phyloP scores from a whole-genome alignment of 352 stramenopile species.

The Phytophthora fragariae region DNA sequence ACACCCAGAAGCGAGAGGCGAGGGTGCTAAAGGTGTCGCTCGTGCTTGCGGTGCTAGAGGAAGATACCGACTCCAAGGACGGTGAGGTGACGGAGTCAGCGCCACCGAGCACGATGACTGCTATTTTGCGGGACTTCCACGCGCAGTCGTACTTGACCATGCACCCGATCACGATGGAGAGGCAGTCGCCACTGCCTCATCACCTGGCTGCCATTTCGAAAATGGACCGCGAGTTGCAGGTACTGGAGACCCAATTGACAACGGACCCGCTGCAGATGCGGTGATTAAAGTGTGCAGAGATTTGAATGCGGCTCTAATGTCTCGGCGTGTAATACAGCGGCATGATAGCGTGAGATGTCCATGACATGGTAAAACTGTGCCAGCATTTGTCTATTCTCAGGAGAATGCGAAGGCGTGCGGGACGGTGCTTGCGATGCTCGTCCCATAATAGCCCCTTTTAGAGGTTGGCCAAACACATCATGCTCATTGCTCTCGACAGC shows the following conservation, averaged over 20 bases:
- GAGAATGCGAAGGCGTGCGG: conserved; percentile 27
- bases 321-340: conserved; percentile 33
- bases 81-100: conserved; percentile 29
- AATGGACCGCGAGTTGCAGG: conserved; percentile 41
- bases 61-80: conserved; percentile 34
- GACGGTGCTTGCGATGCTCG: conserved; percentile 27
- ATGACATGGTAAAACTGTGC: background rate
- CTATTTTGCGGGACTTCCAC: conserved; percentile 67
- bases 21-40: conserved; percentile 49
- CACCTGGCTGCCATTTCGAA: conserved; percentile 60
- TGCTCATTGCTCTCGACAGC: conserved; percentile 23
- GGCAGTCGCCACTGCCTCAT: conserved; percentile 68
- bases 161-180: conserved; percentile 68
- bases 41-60: conserved; percentile 41
- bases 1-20: conserved; percentile 33
- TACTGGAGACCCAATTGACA: conserved; percentile 41
- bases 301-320: conserved; percentile 23
- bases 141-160: conserved; percentile 80
- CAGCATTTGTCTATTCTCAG: conserved; percentile 19
- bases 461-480: conserved; percentile 29
- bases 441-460: conserved; percentile 34
- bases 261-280: conserved; percentile 49
- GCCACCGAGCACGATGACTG: conserved; percentile 35
- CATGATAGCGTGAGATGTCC: conserved; percentile 18
- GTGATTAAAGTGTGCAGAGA: conserved; percentile 30